Conservation (phyloP, 1,284 basidiomycete genomes). For the Ceratobasidium sp. region DNA sequence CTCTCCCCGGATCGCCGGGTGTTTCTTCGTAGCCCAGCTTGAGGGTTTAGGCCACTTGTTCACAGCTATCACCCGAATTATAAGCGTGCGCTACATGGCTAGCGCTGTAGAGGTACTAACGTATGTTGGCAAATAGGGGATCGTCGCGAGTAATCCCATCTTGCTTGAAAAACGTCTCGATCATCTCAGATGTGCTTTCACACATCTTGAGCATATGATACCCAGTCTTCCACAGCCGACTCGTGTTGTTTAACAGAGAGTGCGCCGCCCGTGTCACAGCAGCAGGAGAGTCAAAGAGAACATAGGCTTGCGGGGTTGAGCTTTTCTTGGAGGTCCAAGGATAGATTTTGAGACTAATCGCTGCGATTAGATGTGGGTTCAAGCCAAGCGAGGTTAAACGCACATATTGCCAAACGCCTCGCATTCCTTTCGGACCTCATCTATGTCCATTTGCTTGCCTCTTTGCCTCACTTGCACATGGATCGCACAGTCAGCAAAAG, state of each 20-base stretch:
- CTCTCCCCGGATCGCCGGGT: background rate
- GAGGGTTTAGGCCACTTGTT: background rate
- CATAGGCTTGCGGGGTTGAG: constrained; percentile 29
- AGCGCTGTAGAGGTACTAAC: constrained; percentile 9
- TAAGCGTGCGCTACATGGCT: background rate
- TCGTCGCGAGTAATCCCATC: constrained; percentile 18
- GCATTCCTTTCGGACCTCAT: constrained; percentile 12
- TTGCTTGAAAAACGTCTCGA: constrained; percentile 11
- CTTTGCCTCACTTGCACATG: constrained; percentile 31
- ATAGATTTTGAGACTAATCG: constrained; percentile 31
- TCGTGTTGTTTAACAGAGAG: constrained; percentile 5
- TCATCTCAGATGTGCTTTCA: constrained; percentile 29
- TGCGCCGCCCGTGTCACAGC: constrained; percentile 17
- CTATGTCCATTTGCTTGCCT: constrained; percentile 1
- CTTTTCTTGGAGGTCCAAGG: constrained; percentile 39
- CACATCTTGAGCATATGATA: constrained; percentile 44
- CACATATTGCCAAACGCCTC: constrained; percentile 35
- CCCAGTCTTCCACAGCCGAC: constrained; percentile 34
- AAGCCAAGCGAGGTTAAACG: background rate
- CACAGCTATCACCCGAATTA: background rate
- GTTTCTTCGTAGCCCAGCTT: background rate
- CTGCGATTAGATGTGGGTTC: background rate
- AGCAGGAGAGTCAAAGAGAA: constrained; percentile 28
- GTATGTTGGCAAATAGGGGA: constrained; percentile 32
- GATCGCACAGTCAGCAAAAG: constrained; percentile 38